Conservation (phyloP, 805 yeast species). For the Scheffersomyces spartinae region DNA sequence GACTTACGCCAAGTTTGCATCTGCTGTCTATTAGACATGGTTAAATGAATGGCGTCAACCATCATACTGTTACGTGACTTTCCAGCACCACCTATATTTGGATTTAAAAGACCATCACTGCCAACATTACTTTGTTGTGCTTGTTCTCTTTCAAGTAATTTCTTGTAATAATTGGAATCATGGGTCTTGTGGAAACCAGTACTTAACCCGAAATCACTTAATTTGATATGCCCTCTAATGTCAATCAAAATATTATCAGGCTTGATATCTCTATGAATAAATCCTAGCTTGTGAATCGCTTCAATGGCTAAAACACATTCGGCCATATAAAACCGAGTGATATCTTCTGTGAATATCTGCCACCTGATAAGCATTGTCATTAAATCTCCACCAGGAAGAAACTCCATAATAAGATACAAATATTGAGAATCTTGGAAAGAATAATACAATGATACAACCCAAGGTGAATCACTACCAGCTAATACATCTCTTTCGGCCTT, state of each 20-base stretch:
- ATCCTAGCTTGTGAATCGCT: slow-evolving; percentile 85
- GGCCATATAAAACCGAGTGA: slow-evolving; percentile 87
- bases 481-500: slow-evolving; percentile 93
- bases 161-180: slow-evolving; percentile 77
- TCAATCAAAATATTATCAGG: slow-evolving; percentile 93
- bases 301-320: slow-evolving; percentile 93
- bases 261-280: slow-evolving; percentile 94
- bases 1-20: slow-evolving; percentile 95
- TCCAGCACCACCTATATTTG: slow-evolving; percentile 4
- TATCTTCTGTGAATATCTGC: slow-evolving; percentile 89
- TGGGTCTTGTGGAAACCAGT: slow-evolving; percentile 93
- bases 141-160: slow-evolving; percentile 60
- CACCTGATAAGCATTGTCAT: slow-evolving; percentile 95
- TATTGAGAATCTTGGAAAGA: slow-evolving; percentile 74
- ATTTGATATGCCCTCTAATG: slow-evolving; percentile 58
- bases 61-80: slow-evolving; percentile 57
- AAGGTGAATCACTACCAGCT: slow-evolving; percentile 80
- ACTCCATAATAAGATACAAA: slow-evolving; percentile 71
- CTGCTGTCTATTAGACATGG: slow-evolving; percentile 90
- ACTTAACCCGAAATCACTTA: slow-evolving; percentile 68
- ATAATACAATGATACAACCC: slow-evolving; percentile 78
- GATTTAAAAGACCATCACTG: slow-evolving; percentile 12
- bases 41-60: slow-evolving; percentile 90
- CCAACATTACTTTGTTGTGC: slow-evolving; percentile 12
- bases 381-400: slow-evolving; percentile 73